Evolutionary conservation across 2,329 filamentous ascomycete genomes (phyloP), one percentile per base, ranked within the genome.

Genomic region (Dichotomopilus funicola): DNA sequence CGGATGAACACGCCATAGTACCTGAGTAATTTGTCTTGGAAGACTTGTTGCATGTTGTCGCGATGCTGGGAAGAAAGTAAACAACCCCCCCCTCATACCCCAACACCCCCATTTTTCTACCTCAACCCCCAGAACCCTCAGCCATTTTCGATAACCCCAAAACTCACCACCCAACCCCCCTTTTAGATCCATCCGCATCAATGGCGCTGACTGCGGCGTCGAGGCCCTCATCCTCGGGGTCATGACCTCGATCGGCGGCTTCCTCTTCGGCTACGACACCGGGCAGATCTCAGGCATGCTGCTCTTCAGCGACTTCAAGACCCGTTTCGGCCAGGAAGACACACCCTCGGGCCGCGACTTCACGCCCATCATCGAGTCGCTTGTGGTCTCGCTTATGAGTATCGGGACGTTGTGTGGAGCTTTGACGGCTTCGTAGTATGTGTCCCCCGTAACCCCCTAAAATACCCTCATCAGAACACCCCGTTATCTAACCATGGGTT

Each of bases 191-290:
- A 59, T 64, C 53, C 61, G 61, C 53, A 56, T 64, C 56, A 60
- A 64, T 61, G 62, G 62, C 49, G 62, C 62, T 51, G 62, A 64
- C 57, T 62, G 61, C 47, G 62, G 62, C 46, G 46, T 56, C 36
- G 62, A 64, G 48, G 52, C 62, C 38, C 41, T 64, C 38, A 44
- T 64, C 40, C 60, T 64, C 54, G 62, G 62, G 42, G 59, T 51
- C 38, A 52, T 60, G 38, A 64, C 60, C 45, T 60, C 62, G 35
- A 76, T 85, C 42, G 81, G 81, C 58, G 82, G 80, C 48, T 82
- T 82, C 67, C 75, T 85, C 58, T 84, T 83, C 66, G 82, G 82
- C 48, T 84, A 83, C 61, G 82, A 85, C 61, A 85, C 80, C 8
- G 82, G 80, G 60, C 79, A 82, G 63, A 82, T 83, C 51, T 80